Evolutionary conservation across 2,329 filamentous ascomycete species (phyloP), one percentile per base, ranked within the genome.

Genomic region (Elsinoe necatrix): DNA sequence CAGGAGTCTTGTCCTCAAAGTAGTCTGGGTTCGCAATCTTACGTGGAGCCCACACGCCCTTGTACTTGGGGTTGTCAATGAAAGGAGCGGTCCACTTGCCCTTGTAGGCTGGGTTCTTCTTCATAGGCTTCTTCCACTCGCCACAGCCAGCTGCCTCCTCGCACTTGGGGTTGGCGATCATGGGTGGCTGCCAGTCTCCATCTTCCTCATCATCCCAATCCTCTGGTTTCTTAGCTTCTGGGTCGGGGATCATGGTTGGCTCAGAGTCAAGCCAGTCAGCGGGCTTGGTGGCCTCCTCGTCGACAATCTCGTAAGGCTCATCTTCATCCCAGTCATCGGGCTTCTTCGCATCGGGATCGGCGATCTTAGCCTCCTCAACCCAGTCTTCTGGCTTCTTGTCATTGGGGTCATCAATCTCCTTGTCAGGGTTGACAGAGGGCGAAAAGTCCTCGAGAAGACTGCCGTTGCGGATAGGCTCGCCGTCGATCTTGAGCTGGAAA

Each of bases 161-260:
- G 71, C 93, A 97, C 83, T 95, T 95, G 74, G 92, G 88, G 84
- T 98, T 97, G 71, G 89, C 82, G 56, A 98, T 83, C 56, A 85
- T 90, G 58, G 92, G 93, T 54, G 91, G 77, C 64, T 95, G 74
- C 90, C 91, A 98, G 79, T 98, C 93, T 73, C 93, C 93, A 73
- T 98, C 93, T 78, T 98, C 93, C 79, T 98, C 93, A 59, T 98
- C 92, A 76, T 96, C 92, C 93, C 93, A 98, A 72, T 97, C 93
- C 77, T 95, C 91, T 61, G 93, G 93, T 86, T 97, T 98, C 78
- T 88, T 80, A 54, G 92, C 90, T 77, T 95, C 90, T 57, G 93
- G 93, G 77, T 98, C 93, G 58, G 91, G 82, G 60, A 97, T 78
- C 63, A 82, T 87, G 61, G 81, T 75, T 63, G 91, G 82, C 79